Evolutionary conservation across 1,284 basidiomycete genomes (phyloP), one percentile per base, ranked within the genome.

Genomic region (Ganoderma lucidum): DNA sequence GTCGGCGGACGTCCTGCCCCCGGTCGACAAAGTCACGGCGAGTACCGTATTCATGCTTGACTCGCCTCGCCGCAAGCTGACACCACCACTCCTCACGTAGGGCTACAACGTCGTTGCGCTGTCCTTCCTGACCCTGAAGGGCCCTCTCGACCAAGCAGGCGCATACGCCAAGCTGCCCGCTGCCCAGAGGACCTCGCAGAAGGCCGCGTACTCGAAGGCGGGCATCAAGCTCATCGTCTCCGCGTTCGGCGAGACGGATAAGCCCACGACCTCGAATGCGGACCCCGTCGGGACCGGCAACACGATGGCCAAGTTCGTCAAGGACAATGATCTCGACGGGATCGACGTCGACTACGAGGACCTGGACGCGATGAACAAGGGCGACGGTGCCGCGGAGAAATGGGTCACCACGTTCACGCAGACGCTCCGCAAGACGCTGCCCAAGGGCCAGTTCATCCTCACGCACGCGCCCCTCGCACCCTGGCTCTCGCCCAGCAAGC

Each of bases 311-410:
- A 66, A 84, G 64, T 85, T 84, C 71, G 68, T 72, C 55, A 44
- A 63, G 56, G 39, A 37, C 41, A 66, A 70, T 59, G 78, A 80
- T 35, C 76, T 90, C 19, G 84, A 90, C 72, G 89, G 88, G 44
- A 78, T 89, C 55, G 88, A 90, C 65, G 82, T 90, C 58, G 87
- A 89, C 76, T 89, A 86, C 67, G 87, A 88, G 78, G 86, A 87
- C 74, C 82, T 86, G 66, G 77, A 76, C 51, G 84, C 84, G 9
- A 80, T 87, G 76, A 78, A 86, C 71, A 76, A 73, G 42, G 80
- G 80, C 19, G 75, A 76, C 67, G 81, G 83, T 42, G 68, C 70
- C 8, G 82, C 83, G 44, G 82, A 83, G 78, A 55, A 77, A 58
- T 83, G 83, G 84, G 71, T 87, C 0, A 80, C 81, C 41, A 79